phyloP scores from a whole-genome alignment of 1,284 basidiomycete genomes.

The Calocybe gambosa region DNA sequence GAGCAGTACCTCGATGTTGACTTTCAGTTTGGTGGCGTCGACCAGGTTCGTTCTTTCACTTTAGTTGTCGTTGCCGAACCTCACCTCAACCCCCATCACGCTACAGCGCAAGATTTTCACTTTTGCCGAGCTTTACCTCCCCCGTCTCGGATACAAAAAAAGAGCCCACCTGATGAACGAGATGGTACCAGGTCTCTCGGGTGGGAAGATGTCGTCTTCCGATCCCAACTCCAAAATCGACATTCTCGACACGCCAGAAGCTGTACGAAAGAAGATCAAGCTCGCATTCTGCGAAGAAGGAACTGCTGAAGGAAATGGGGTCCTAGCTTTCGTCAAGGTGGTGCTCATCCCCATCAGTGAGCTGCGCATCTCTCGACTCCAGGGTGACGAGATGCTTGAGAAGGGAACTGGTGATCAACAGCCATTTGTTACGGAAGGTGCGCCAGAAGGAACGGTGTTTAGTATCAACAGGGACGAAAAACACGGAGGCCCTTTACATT shows the following conservation, averaged over 20 bases:
- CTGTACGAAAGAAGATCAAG: slow-evolving; percentile 87
- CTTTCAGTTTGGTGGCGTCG: slow-evolving; percentile 98
- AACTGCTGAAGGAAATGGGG: slow-evolving; percentile 86
- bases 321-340: slow-evolving; percentile 84
- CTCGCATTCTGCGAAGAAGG: slow-evolving; percentile 93
- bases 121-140: slow-evolving; percentile 93
- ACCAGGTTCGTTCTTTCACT: slow-evolving; percentile 69
- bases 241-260: slow-evolving; percentile 86
- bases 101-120: slow-evolving; percentile 97
- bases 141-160: slow-evolving; percentile 89
- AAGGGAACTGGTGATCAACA: slow-evolving; percentile 41
- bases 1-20: slow-evolving; percentile 96
- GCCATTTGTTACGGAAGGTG: slow-evolving; percentile 59
- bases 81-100: too few species aligned
- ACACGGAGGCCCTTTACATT: slow-evolving; percentile 83
- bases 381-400: slow-evolving; percentile 36
- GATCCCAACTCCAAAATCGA: slow-evolving; percentile 98
- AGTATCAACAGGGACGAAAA: slow-evolving; percentile 73
- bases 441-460: slow-evolving; percentile 82
- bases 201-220: slow-evolving; percentile 98
- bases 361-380: slow-evolving; percentile 56
- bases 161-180: slow-evolving; percentile 97
- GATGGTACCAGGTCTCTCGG: slow-evolving; percentile 95
- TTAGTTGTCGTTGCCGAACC: too few species aligned
- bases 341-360: slow-evolving; percentile 89